These are phyloP conservation scores for Melastoma malabathricum DNA, from an alignment of 345 rosid genomes.

Conservation along the genomic window DNA sequence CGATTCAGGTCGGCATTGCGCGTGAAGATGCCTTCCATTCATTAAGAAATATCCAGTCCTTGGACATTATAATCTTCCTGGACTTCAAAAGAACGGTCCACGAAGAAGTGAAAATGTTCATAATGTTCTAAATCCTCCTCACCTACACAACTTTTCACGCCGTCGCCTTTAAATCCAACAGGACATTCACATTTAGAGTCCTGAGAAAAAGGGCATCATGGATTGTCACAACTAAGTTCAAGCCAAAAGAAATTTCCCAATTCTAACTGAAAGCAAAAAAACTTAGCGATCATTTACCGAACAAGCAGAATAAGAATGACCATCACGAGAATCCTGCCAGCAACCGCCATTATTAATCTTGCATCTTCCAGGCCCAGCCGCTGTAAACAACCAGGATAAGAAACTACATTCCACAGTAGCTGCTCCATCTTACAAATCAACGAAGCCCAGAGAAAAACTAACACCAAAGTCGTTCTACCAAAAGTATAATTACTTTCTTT, in stretches of 20 bases:
- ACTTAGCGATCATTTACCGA: constrained; percentile 34
- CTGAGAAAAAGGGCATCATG: constrained; percentile 15
- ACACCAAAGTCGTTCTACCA: too few species aligned
- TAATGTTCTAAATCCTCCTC: constrained; percentile 5
- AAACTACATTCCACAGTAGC: too few species aligned
- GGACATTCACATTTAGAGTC: constrained; percentile 86
- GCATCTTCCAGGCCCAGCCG: constrained; percentile 64
- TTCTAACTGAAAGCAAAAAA: neutral
- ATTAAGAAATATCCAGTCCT: too few species aligned
- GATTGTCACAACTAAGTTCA: neutral
- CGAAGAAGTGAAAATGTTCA: too few species aligned
- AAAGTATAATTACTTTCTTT: neutral
- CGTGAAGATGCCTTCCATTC: too few species aligned
- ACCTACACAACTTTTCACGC: constrained; percentile 74
- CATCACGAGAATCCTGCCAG: constrained; percentile 46
- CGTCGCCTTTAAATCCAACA: constrained; percentile 82
- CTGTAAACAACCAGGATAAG: constrained; percentile 16
- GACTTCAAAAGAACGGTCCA: too few species aligned
- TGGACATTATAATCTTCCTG: too few species aligned
- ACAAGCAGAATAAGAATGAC: constrained; percentile 56
- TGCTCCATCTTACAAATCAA: neutral
- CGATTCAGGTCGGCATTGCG: too few species aligned
- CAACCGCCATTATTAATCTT: constrained; percentile 71
- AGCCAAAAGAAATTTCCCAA: neutral
- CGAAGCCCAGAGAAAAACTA: neutral